Base-by-base conservation (phyloP, 2,329 filamentous ascomycete genomes). In the Fusarium sterilihyphosum region DNA sequence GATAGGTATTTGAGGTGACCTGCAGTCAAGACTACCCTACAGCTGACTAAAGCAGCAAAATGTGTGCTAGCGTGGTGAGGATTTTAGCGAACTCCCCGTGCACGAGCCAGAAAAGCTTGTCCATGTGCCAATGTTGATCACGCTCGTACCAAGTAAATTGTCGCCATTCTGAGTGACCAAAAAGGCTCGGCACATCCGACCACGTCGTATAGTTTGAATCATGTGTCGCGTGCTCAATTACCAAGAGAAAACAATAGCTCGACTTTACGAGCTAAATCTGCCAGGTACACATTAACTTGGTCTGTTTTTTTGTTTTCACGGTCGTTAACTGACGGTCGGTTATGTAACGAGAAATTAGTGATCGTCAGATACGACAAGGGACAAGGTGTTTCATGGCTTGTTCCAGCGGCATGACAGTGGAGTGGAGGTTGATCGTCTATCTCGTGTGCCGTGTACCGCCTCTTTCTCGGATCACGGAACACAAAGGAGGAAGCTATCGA, bases 221-320 rank as follows among this genome's bases (percentile, higher is more conserved):
- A 57, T 53, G 35, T 49, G 70, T 73, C 71, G 71, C 66, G 71
- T 73, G 71, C 60, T 37, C 57, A 26, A 57, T 43, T 61, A 56
- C 52, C 52, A 56, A 18, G 52, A 73, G 54, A 56, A 62, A 70
- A 11, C 38, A 56, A 24, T 31, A 33, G 29, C 50, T 50, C 41
- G 38, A 64, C 61, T 63, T 52, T 40, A 54, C 20, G 43, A 37
- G 8, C 38, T 66, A n/a, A 22, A n/a, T 22, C 14, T 29, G 11
- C 35, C 16, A 56, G 52, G 24, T 38, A 22, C 14, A 46, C n/a
- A n/a, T 17, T 24, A 10, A 46, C 35, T 49, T 24, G 22, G 46
- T 24, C 22, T 53, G 22, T 24, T 53, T 46, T 46, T 46, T 41
- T 47, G 16, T 33, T 24, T 40, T 66, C 40, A 20, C 29, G 12